Evolutionary conservation across 2,329 filamentous ascomycete species (phyloP).

Genomic region (Karstenula rhodostoma): DNA sequence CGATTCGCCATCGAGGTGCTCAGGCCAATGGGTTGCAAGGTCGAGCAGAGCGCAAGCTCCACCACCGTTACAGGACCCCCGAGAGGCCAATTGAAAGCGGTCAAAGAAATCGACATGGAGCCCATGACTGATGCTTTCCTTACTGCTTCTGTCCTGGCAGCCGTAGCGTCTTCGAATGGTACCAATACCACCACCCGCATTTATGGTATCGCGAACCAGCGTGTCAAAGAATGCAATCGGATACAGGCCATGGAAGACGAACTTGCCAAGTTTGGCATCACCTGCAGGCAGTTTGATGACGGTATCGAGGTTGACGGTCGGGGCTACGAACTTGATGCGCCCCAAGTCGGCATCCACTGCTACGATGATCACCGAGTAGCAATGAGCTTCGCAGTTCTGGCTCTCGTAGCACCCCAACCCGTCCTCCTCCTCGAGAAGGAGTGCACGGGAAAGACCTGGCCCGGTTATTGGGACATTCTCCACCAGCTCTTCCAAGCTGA

Average conservation of each 20-base stretch:
- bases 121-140: slow-evolving; percentile 99
- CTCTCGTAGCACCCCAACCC: slow-evolving; percentile 73
- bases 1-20: slow-evolving; percentile 92
- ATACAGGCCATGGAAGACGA: slow-evolving; percentile 96
- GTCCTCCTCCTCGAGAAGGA: slow-evolving; percentile 87
- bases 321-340: slow-evolving; percentile 59
- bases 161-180: slow-evolving; percentile 78
- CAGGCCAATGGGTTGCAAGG: slow-evolving; percentile 89
- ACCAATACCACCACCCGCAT: slow-evolving; percentile 76
- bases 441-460: slow-evolving; percentile 97
- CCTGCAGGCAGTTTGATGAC: slow-evolving; percentile 87
- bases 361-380: slow-evolving; percentile 98
- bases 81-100: slow-evolving; percentile 73
- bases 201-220: slow-evolving; percentile 93
- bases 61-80: slow-evolving; percentile 94
- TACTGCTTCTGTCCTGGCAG: slow-evolving; percentile 90
- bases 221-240: slow-evolving; percentile 97
- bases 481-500: slow-evolving; percentile 78
- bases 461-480: slow-evolving; percentile 95
- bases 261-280: slow-evolving; percentile 90
- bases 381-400: slow-evolving; percentile 96
- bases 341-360: slow-evolving; percentile 77
- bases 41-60: slow-evolving; percentile 82
- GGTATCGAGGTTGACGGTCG: slow-evolving; percentile 80
- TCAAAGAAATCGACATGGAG: slow-evolving; percentile 94